Base-by-base conservation (phyloP, 208 protist species). In the Leishmania guyanensis region DNA sequence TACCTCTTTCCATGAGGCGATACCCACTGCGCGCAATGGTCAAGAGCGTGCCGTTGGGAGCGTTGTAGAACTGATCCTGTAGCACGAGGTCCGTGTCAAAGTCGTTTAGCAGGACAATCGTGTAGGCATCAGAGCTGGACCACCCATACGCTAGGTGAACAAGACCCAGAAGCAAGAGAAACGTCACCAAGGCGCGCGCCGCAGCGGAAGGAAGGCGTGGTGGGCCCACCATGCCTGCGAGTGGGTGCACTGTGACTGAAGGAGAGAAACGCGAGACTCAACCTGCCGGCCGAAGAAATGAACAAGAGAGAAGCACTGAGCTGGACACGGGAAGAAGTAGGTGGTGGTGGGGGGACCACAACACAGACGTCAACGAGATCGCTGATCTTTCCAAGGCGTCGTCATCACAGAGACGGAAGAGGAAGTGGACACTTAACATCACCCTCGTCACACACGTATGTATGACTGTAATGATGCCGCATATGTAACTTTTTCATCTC, bases 31-130 rank as follows among this genome's bases (percentile, higher is more conserved):
- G 76, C 0, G 80, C 50, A 17, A 92, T 22, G 29, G 50, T 72
- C 39, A 92, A 75, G 12, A 75, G 36, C 0, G 85, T 84, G 17
- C 82, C 86, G 26, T 48, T 78, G 6, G 87, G 88, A 17, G 79
- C 82, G 75, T 92, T 83, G 82, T 94, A 94, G 22, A 94, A 90
- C 50, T 77, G 73, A n/a, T 86, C 72, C n/a, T 87, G 83, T 70
- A 94, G 64, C 3, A 0, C 60, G 0, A 64, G 51, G 54, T 92
- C 77, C 0, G 46, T 69, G 83, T 90, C 90, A 36, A 94, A 82
- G 54, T 60, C 26, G 9, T 77, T 73, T 17, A 92, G 81, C 9
- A 89, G 72, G 3, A 94, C 81, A 54, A 94, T 73, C 10, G 87
- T 87, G 79, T 90, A 86, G 0, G 90, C 84, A 33, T 90, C 84